phyloP scores from a whole-genome alignment of 805 yeast species.

The Schizosaccharomyces octosporus region DNA sequence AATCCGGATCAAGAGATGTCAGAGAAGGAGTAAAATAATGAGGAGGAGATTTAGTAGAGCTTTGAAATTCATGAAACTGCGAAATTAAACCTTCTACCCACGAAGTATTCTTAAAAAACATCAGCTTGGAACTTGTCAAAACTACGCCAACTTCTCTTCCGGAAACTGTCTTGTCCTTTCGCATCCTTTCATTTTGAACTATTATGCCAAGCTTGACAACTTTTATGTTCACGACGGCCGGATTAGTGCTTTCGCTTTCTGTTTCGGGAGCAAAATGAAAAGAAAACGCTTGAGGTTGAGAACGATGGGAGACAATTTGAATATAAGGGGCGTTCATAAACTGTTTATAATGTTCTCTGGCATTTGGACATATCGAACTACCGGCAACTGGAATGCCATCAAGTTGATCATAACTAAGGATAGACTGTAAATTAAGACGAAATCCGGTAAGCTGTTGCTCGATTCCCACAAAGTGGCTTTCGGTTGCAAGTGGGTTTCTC shows the following conservation, averaged over 20 bases:
- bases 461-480: not conserved
- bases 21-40: slow-evolving; percentile 13
- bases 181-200: slow-evolving; percentile 14
- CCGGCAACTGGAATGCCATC: not conserved
- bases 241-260: slow-evolving; percentile 11
- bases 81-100: slow-evolving; percentile 14
- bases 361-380: slow-evolving; percentile 6
- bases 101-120: slow-evolving; percentile 17
- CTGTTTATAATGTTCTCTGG: slow-evolving; percentile 10
- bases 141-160: slow-evolving; percentile 21
- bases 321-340: slow-evolving; percentile 14
- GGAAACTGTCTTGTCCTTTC: slow-evolving; percentile 10
- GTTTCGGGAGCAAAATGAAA: slow-evolving; percentile 9
- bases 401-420: not conserved
- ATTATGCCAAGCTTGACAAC: slow-evolving; percentile 18
- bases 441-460: not conserved
- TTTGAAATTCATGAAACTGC: slow-evolving; percentile 5
- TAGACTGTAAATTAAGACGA: not conserved
- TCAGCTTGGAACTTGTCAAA: slow-evolving; percentile 18
- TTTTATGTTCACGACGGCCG: slow-evolving; percentile 17
- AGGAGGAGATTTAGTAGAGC: not conserved
- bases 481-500: not conserved
- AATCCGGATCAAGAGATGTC: slow-evolving; percentile 17
- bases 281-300: slow-evolving; percentile 16
- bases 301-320: slow-evolving; percentile 16